Base-by-base conservation (phyloP, 2,329 filamentous ascomycete species). In the Claviceps spartinae region DNA sequence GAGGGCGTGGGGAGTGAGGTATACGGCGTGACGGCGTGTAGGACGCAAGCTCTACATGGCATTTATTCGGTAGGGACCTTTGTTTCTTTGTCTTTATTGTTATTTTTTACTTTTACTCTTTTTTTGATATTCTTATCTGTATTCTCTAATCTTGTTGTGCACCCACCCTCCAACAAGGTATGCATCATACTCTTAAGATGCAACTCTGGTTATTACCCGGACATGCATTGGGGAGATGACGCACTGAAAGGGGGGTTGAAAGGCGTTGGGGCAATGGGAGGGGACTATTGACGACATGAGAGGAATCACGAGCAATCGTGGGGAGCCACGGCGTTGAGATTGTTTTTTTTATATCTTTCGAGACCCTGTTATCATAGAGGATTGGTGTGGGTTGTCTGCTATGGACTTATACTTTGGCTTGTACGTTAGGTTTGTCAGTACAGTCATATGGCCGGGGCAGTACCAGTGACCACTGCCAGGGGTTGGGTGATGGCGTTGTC, bases 301-400 rank as follows among this genome's bases (percentile, higher is more conserved):
- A 49, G 46, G 42, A 47, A 45, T 36, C 42, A 48, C 51, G 51
- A 52, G 51, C 47, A 52, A 49, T 49, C 47, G 51, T 47, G 38
- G n/a, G 38, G 42, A 47, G 51, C 36, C 47, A 38, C 40, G 51
- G 51, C 47, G 51, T 52, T 46, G 40, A 22, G 40, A 13, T 41
- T 20, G 40, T 9, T 14, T 42, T 22, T 42, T 13, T 42, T 22
- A 5, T 20, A 13, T 20, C 18, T 22, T 42, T 42, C n/a, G 18
- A 20, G 9, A 11, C 13, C 20, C 18, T 41, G 18, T 42, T 42
- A 11, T 6, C 22, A 22, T 42, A 42, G 40, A 42, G 40, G 8
- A 22, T 20, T 20, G 40, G 40, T 42, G 18, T 1, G 40, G 40
- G 30, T 22, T 18, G 18, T 42, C 40, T 20, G 40, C 5, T 20